phyloP scores from a whole-genome alignment of 257 asterid genomes.

The Solanum boliviense region DNA sequence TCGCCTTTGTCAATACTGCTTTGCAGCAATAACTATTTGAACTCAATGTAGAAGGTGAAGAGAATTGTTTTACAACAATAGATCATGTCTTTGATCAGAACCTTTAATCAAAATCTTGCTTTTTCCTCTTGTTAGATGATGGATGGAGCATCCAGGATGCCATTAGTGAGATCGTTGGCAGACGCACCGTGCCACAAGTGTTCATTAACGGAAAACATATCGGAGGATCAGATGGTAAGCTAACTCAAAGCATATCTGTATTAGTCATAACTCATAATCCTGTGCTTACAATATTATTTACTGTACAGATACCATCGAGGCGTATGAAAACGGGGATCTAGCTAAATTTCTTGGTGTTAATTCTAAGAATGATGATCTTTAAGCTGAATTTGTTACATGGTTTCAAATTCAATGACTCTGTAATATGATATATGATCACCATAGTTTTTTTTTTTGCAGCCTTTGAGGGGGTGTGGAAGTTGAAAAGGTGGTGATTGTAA shows the following conservation, averaged over 20 bases:
- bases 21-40: background rate
- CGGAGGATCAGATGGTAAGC: slow-evolving; percentile 96
- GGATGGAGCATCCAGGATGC: slow-evolving; percentile 74
- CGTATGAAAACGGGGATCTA: slow-evolving; percentile 67
- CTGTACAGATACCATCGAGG: slow-evolving; percentile 64
- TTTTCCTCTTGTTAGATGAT: slow-evolving; percentile 36
- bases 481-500: background rate
- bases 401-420: slow-evolving; percentile 14
- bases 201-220: slow-evolving; percentile 76
- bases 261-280: background rate
- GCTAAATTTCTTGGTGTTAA: slow-evolving; percentile 46
- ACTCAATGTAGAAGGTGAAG: background rate
- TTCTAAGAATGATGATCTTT: slow-evolving; percentile 49
- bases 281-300: background rate
- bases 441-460: background rate
- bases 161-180: slow-evolving; percentile 48
- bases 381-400: slow-evolving; percentile 14
- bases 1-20: background rate
- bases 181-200: slow-evolving; percentile 90
- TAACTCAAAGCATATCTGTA: background rate
- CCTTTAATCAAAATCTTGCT: background rate
- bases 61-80: background rate
- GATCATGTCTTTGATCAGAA: background rate
- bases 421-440: background rate
- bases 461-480: background rate